Conservation (phyloP, 1,139 yeast species). For the Magnusiomyces magnusii region DNA sequence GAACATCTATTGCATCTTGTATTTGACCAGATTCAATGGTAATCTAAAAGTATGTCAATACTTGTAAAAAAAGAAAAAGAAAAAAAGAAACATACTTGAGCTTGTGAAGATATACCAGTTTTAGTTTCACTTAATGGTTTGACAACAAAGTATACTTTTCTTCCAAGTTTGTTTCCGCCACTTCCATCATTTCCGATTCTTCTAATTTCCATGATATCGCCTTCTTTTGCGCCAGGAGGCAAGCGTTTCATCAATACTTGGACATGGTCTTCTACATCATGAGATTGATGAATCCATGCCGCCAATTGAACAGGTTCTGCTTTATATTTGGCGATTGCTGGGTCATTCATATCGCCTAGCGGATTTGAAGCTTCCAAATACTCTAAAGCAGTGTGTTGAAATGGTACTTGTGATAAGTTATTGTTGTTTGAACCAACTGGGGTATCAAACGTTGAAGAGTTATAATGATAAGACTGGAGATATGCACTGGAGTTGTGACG, state of each 20-base stretch:
- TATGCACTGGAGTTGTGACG: background rate
- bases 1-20: conserved; percentile 54
- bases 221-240: conserved; percentile 50
- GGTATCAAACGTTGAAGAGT: background rate
- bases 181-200: conserved; percentile 28
- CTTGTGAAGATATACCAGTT: conserved; percentile 27
- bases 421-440: background rate
- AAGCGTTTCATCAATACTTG: conserved; percentile 51
- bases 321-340: background rate
- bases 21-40: conserved; percentile 60
- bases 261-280: conserved; percentile 53
- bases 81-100: conserved; percentile 23
- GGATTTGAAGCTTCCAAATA: background rate
- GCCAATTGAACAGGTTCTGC: conserved; percentile 32
- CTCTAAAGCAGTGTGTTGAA: background rate
- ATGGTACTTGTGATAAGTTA: too few relatives aligned
- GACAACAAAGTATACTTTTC: conserved; percentile 42
- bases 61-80: background rate
- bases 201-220: conserved; percentile 67
- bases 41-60: conserved; percentile 31
- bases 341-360: background rate
- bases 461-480: background rate
- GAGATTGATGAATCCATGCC: conserved; percentile 67
- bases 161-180: conserved; percentile 14
- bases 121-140: conserved; percentile 34